Evolutionary conservation across 805 yeast species (phyloP), one percentile per base, ranked within the genome.

Genomic region (Lipomyces mesembrius): DNA sequence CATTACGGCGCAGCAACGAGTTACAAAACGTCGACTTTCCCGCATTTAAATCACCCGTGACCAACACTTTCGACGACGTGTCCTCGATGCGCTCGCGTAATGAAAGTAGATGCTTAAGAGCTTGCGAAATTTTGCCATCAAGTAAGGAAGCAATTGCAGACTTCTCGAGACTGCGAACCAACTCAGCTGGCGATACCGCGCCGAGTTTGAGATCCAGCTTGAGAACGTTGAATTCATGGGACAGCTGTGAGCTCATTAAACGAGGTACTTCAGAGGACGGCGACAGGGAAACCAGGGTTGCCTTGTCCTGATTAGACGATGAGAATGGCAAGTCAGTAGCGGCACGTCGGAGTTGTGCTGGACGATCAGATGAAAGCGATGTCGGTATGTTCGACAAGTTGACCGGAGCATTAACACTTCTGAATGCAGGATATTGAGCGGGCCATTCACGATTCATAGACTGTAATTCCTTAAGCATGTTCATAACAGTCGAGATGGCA

Each of bases 11-110:
- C 66, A 95, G 79, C 53, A 95, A 80, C 0, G 97, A 94, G 75
- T 95, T 95, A 78, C 99, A 95, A 74, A 95, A 92, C 1, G 97
- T 90, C 0, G 98, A 92, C 75, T 95, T 95, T 2, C 99, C 99
- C 0, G 99, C 90, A 76, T 95, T 95, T 71, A 95, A 83, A 77
- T 95, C 99, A 61, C 99, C 99, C 2, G 99, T 96, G 51, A 95
- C 93, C 68, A 95, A 87, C 0, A 95, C 98, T 74, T 94, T 94
- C 2, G 98, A 93, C 0, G 94, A 85, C 0, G 95, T 91, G 74
- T 96, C 97, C 71, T 89, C 95, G 17, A 95, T 88, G 72, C 99
- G 84, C 60, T 88, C 95, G 70, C 87, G 87, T 68, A 96, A 80
- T 20, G 92, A 85, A 7, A 79, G 73, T 60, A 94, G 79, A 75